Evolutionary conservation across 495 filamentous ascomycete genomes (phyloP).

Genomic region (Neurospora discreta): DNA sequence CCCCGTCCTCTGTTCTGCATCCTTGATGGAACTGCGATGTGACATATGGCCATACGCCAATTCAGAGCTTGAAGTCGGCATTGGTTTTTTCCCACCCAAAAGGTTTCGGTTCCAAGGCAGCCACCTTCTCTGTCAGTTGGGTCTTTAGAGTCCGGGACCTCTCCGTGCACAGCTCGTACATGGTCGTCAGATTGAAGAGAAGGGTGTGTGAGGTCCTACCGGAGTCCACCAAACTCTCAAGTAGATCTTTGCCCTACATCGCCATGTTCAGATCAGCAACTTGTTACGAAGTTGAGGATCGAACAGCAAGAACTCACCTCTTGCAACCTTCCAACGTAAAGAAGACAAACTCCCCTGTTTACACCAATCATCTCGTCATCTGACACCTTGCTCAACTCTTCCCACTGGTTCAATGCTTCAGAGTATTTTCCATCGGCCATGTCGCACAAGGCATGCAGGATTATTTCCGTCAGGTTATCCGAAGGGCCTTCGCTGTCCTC

Average conservation of each 20-base stretch:
- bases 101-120: conserved; percentile 32
- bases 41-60: not conserved
- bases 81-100: conserved; percentile 59
- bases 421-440: conserved; percentile 72
- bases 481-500: conserved; percentile 3
- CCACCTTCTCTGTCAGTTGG: conserved; percentile 56
- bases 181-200: conserved; percentile 79
- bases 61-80: conserved; percentile 69
- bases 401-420: conserved; percentile 52
- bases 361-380: conserved; percentile 54
- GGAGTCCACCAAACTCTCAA: conserved; percentile 52
- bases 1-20: not conserved
- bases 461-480: conserved; percentile 15
- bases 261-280: conserved; percentile 6
- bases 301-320: conserved; percentile 41
- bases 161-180: conserved; percentile 88
- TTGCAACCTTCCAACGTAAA: conserved; percentile 67
- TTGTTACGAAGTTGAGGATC: not conserved
- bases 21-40: not conserved
- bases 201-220: conserved; percentile 59
- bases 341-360: conserved; percentile 70
- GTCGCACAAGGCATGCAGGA: conserved; percentile 53
- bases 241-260: conserved; percentile 43
- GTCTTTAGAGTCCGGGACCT: conserved; percentile 55
- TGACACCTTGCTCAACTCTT: conserved; percentile 33